Conservation (phyloP, 371 early-diverging fungal genomes). For the Coemansia sp. region DNA sequence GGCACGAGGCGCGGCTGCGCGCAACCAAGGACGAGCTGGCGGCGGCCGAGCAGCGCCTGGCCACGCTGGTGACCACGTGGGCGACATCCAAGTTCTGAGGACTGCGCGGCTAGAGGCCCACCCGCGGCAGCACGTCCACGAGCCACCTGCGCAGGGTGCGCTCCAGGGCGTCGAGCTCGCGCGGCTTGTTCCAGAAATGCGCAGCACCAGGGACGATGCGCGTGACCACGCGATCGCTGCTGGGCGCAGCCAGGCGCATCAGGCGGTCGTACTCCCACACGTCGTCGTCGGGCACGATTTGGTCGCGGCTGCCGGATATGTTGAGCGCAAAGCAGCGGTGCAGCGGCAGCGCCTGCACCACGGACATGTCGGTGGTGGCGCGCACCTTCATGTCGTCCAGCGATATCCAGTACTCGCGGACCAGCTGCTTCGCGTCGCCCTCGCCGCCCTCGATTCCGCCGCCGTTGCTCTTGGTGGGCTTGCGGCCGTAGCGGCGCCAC, state of each 20-base stretch:
- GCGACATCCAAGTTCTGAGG: slow-evolving; percentile 21
- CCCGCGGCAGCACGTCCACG: neutral
- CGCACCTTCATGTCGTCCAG: slow-evolving; percentile 34
- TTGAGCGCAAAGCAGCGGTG: slow-evolving; percentile 43
- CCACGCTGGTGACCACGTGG: slow-evolving; percentile 18
- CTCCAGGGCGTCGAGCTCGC: neutral
- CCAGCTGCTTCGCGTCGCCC: neutral
- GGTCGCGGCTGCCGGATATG: slow-evolving; percentile 46
- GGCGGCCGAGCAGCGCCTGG: slow-evolving; percentile 19
- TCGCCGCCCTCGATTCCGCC: neutral
- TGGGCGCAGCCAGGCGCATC: slow-evolving; percentile 24
- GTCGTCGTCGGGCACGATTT: slow-evolving; percentile 44
- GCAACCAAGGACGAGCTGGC: slow-evolving; percentile 22
- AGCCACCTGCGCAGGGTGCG: slow-evolving; percentile 10
- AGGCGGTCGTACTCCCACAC: slow-evolving; percentile 44
- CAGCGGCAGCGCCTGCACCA: slow-evolving; percentile 38
- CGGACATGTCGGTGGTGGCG: slow-evolving; percentile 41
- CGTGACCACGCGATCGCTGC: slow-evolving; percentile 14
- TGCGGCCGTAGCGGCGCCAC: slow-evolving; percentile 43
- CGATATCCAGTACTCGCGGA: slow-evolving; percentile 46
- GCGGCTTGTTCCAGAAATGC: slow-evolving; percentile 30
- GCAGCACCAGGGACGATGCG: slow-evolving; percentile 25
- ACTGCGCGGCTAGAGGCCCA: neutral
- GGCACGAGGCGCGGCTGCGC: slow-evolving; percentile 25
- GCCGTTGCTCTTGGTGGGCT: slow-evolving; percentile 6